Evolutionary conservation across 2,329 filamentous ascomycete species (phyloP), one percentile per base, ranked within the genome.

Genomic region (Alternaria conjuncta): DNA sequence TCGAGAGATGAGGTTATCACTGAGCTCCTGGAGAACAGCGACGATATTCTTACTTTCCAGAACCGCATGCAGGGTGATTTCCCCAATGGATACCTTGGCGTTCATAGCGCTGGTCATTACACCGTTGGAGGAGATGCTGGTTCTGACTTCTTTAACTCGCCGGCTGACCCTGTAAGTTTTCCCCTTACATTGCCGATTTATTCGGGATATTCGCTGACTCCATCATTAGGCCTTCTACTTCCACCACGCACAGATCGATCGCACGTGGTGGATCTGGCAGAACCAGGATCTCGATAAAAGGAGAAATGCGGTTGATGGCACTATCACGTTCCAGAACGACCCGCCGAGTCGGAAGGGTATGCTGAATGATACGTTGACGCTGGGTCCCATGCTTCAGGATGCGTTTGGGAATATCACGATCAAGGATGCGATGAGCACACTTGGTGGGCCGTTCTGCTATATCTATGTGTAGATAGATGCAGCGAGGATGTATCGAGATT

Each of bases 221-320:
- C 49, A 8, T n/a, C 7, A 2, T 1, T 18, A 47, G 26, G 26
- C 44, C 20, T 85, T 85, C 74, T 85, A 77, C 68, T 75, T 83
- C 26, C 83, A 85, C 64, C 84, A 85, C 57, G 78, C 77, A 5
- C 79, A 80, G 72, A 81, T 85, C 43, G 84, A 86, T 69, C 79
- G 82, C 7, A 69, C 79, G 3, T 86, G 79, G 77, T 84, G 81
- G 82, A 83, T 81, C 10, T 86, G 84, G 84, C 84, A 86, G 71
- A 83, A 81, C 60, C 71, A 79, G 30, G 77, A 84, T 57, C 65
- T 77, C 36, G 61, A 72, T 53, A 74, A 74, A 10, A 73, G 83
- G 13, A 74, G 75, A 57, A 71, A 76, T 57, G 72, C 71, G 23
- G 79, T 85, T 62, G 74, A 70, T 6, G 84, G 82, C 3, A 84